Conservation (phyloP, 208 protist species). For the Trypanosoma congolense region DNA sequence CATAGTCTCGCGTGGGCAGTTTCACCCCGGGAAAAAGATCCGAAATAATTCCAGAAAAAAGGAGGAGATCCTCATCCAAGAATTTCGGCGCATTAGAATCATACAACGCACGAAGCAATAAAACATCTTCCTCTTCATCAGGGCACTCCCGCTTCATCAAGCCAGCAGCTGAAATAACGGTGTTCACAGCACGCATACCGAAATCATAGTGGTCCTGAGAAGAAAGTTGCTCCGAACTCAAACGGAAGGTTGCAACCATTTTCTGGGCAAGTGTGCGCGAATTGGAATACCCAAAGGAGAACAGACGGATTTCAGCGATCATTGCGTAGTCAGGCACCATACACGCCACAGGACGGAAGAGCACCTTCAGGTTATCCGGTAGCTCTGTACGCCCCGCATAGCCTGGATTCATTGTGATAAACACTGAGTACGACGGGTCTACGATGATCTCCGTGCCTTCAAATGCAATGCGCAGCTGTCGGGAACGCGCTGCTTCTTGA, state of each 20-base stretch:
- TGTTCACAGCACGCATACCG: constrained; percentile 98
- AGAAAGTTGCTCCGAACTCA: constrained; percentile 97
- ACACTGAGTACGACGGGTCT: constrained; percentile 92
- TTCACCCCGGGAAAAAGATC: constrained; percentile 96
- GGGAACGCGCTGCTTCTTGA: constrained; percentile 77
- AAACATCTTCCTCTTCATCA: constrained; percentile 89
- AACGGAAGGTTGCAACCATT: constrained; percentile 96
- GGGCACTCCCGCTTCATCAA: constrained; percentile 94
- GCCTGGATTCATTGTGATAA: constrained; percentile 99
- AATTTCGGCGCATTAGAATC: constrained; percentile 99
- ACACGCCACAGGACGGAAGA: constrained; percentile 96
- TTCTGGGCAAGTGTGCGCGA: constrained; percentile 93
- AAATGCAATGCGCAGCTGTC: constrained; percentile 91
- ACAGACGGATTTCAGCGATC: constrained; percentile 97
- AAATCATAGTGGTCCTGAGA: constrained; percentile 99
- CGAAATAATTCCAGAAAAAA: constrained; percentile 96
- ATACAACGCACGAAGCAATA: constrained; percentile 92
- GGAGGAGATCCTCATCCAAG: constrained; percentile 87
- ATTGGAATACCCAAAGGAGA: constrained; percentile 97
- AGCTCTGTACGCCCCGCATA: constrained; percentile 98
- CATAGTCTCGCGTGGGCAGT: constrained; percentile 89
- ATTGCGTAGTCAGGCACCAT: constrained; percentile 99
- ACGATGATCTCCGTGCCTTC: constrained; percentile 93
- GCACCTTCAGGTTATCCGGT: constrained; percentile 96
- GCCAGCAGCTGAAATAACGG: constrained; percentile 96